Evolutionary conservation across 2,329 filamentous ascomycete genomes (phyloP).

Genomic region (Geosmithia morbida): DNA sequence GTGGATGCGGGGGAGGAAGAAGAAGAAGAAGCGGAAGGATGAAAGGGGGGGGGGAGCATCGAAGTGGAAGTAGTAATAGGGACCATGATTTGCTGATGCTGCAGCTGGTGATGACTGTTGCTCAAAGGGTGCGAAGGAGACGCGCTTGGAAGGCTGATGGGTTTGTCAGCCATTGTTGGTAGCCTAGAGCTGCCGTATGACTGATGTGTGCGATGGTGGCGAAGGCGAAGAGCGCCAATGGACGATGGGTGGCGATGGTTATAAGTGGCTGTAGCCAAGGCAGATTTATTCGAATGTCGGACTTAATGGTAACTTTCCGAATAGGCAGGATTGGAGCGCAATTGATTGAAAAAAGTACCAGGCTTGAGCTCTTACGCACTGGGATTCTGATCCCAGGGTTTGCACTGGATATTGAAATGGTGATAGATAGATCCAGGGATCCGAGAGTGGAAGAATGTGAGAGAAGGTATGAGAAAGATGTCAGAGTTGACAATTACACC

Average conservation of each 20-base stretch:
- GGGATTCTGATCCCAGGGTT: too few species aligned
- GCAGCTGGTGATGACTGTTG: constrained; percentile 5
- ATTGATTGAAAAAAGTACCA: neutral
- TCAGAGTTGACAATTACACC: neutral
- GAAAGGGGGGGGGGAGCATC: constrained; percentile 4
- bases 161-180: constrained; percentile 21
- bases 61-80: constrained; percentile 6
- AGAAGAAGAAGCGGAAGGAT: constrained; percentile 2
- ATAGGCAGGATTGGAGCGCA: neutral
- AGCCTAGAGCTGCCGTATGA: constrained; percentile 5
- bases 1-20: constrained; percentile 6
- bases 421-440: neutral
- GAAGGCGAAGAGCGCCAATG: neutral
- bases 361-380: neutral
- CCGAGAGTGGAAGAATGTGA: neutral
- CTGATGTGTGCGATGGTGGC: constrained; percentile 6
- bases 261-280: neutral
- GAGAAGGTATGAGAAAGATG: neutral
- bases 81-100: constrained; percentile 2
- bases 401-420: neutral
- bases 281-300: constrained; percentile 1
- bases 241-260: neutral
- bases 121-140: constrained; percentile 16
- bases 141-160: constrained; percentile 9
- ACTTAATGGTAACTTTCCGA: neutral